Conservation (phyloP, 2,329 filamentous ascomycete species). For the Emmonsiellopsis sp. region DNA sequence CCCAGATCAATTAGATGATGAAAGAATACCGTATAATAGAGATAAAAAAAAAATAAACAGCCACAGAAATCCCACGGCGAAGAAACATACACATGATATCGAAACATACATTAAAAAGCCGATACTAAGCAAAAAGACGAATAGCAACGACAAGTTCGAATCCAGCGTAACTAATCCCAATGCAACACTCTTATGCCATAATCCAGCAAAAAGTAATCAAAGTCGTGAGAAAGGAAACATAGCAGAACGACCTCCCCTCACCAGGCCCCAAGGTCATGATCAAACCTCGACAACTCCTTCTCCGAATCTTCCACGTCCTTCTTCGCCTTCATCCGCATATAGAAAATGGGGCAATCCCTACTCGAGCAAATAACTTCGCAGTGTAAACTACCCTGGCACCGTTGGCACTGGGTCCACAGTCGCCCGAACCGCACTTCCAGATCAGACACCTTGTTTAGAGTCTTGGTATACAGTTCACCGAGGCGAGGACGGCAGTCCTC, state of each 20-base stretch:
- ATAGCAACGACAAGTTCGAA: too few species aligned
- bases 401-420: conserved; percentile 95
- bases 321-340: conserved; percentile 99
- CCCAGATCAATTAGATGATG: too few species aligned
- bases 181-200: neutral
- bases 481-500: conserved; percentile 74
- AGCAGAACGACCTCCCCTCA: conserved; percentile 21
- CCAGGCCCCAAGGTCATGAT: conserved; percentile 70
- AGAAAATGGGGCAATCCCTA: conserved; percentile 97
- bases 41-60: too few species aligned
- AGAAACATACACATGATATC: too few species aligned
- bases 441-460: conserved; percentile 77
- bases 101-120: too few species aligned
- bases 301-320: conserved; percentile 95
- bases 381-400: conserved; percentile 96
- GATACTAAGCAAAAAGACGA: too few species aligned
- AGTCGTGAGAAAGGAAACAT: neutral
- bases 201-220: too few species aligned
- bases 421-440: conserved; percentile 86
- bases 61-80: too few species aligned
- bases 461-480: conserved; percentile 89
- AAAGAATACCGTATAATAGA: too few species aligned
- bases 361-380: conserved; percentile 96
- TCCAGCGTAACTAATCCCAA: neutral
- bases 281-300: conserved; percentile 82